Evolutionary conservation across 495 filamentous ascomycete genomes (phyloP).

Genomic region (Penicillium cinerascens): DNA sequence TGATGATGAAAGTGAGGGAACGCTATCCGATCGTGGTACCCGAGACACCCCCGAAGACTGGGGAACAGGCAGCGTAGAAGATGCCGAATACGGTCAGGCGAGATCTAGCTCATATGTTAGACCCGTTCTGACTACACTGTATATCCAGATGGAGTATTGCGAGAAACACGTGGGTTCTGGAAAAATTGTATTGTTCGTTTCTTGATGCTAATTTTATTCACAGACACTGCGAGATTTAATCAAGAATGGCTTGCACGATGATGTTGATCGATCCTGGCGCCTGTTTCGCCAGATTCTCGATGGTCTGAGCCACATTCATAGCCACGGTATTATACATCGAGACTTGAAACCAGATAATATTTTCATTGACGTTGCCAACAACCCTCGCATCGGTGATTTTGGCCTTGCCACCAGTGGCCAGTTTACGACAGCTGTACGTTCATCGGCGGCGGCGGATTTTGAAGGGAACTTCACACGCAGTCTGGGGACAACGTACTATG

Average conservation of each 20-base stretch:
- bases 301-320: slow-evolving; percentile 85
- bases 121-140: slow-evolving; percentile 57
- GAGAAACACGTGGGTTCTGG: slow-evolving; percentile 70
- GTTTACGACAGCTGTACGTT: slow-evolving; percentile 52
- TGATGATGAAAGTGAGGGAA: slow-evolving; percentile 53
- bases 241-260: slow-evolving; percentile 64
- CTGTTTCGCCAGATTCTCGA: slow-evolving; percentile 89
- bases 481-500: slow-evolving; percentile 92
- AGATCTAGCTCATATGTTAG: slow-evolving; percentile 39
- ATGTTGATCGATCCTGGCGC: slow-evolving; percentile 78
- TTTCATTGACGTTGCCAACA: slow-evolving; percentile 86
- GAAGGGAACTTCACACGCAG: slow-evolving; percentile 71
- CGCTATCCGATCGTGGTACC: slow-evolving; percentile 26
- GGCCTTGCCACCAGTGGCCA: slow-evolving; percentile 89
- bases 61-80: slow-evolving; percentile 22
- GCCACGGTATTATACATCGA: slow-evolving; percentile 88
- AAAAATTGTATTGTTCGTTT: neutral
- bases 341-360: slow-evolving; percentile 98
- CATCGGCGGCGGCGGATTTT: slow-evolving; percentile 42
- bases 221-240: slow-evolving; percentile 91
- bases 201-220: slow-evolving; percentile 12
- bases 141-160: slow-evolving; percentile 97
- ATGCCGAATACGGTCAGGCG: slow-evolving; percentile 28
- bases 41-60: slow-evolving; percentile 22
- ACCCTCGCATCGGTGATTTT: slow-evolving; percentile 95